Percentiles rank a stretch among this genome's conserved stretches.
phyloP scores from a whole-genome alignment of 108 stramenopile genomes.

The Poteriospumella lacustris region DNA sequence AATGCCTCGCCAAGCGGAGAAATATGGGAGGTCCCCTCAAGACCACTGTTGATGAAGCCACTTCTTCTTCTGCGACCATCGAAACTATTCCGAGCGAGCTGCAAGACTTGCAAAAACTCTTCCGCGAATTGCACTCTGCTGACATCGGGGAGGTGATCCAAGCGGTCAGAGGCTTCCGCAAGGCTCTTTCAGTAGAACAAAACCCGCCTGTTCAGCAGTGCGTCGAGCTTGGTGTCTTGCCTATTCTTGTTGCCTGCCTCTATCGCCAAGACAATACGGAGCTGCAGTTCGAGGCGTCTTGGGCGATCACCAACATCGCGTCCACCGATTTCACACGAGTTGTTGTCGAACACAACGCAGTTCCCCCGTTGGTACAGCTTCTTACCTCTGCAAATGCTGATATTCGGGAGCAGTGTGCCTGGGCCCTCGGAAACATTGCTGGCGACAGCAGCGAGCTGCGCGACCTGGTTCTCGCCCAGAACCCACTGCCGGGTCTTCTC shows the following conservation, averaged over 20 bases:
- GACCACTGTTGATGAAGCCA: background rate
- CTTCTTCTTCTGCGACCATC: background rate
- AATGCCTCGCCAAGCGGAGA: constrained; percentile 19
- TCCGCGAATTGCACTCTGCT: background rate
- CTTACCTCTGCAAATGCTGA: constrained; percentile 59
- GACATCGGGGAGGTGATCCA: constrained; percentile 41
- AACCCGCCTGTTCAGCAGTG: constrained; percentile 77
- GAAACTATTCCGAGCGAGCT: background rate
- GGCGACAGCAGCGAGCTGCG: constrained; percentile 71
- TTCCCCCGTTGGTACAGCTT: constrained; percentile 63
- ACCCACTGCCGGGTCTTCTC: constrained; percentile 61
- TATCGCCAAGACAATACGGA: constrained; percentile 42
- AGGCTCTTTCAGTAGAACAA: constrained; percentile 67
- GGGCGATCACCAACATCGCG: constrained; percentile 89
- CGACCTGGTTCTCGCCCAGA: constrained; percentile 60
- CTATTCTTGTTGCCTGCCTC: constrained; percentile 63
- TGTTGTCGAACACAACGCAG: constrained; percentile 64
- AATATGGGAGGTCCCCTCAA: background rate
- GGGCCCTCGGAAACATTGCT: constrained; percentile 92
- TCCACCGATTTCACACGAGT: constrained; percentile 58
- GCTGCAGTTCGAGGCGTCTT: constrained; percentile 83
- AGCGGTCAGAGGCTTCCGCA: constrained; percentile 66
- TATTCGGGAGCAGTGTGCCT: constrained; percentile 85
- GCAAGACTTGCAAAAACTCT: background rate
- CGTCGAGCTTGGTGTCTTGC: constrained; percentile 63